These are phyloP conservation scores for Tanacetum coccineum DNA, from an alignment of 129 eudicot species.

Conservation along the genomic window DNA sequence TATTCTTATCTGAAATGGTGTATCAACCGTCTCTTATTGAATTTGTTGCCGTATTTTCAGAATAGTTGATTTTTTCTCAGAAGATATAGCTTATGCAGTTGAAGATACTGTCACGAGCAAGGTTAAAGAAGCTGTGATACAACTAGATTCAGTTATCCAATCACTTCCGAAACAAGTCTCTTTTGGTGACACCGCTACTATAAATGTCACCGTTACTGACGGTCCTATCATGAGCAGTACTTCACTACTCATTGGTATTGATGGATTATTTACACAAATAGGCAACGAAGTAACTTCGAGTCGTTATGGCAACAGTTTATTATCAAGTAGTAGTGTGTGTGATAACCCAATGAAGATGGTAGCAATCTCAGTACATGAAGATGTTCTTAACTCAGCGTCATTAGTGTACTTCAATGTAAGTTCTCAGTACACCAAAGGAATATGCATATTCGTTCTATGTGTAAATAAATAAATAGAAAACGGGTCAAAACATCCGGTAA, in stretches of 20 bases:
- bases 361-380: conserved; percentile 62
- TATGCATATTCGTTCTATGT: not conserved
- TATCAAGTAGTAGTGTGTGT: conserved; percentile 32
- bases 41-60: conserved; percentile 41
- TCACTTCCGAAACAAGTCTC: conserved; percentile 71
- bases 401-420: conserved; percentile 68
- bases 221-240: conserved; percentile 56
- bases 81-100: conserved; percentile 58
- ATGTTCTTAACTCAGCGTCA: conserved; percentile 66
- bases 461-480: no score
- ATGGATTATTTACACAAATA: conserved; percentile 63
- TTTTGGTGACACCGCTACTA: conserved; percentile 47
- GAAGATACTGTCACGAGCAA: conserved; percentile 72
- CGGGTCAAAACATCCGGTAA: no score
- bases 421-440: conserved; percentile 5
- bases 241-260: conserved; percentile 56
- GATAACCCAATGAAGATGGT: conserved; percentile 58
- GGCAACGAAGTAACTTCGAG: conserved; percentile 22
- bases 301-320: conserved; percentile 22
- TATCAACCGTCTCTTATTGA: conserved; percentile 22
- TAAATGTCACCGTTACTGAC: conserved; percentile 61
- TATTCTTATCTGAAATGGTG: not conserved
- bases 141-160: conserved; percentile 54
- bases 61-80: conserved; percentile 66
- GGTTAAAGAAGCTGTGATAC: conserved; percentile 43